Percentiles rank a stretch among this genome's conserved stretches.
These are phyloP conservation scores for Boletus huronensis DNA, from an alignment of 768 basidiomycete species.

Conservation along the genomic window DNA sequence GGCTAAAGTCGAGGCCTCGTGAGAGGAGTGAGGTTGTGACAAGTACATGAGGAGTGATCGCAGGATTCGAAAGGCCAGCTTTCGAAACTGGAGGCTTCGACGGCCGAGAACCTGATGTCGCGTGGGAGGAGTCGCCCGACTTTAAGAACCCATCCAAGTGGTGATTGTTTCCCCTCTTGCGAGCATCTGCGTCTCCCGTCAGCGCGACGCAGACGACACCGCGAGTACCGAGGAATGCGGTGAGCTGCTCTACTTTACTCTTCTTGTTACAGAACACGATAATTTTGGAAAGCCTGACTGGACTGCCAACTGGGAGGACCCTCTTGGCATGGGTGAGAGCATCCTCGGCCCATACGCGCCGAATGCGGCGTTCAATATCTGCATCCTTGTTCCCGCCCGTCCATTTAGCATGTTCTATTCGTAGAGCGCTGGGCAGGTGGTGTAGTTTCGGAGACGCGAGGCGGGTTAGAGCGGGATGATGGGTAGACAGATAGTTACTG, in stretches of 20 bases:
- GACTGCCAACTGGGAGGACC: slow-evolving; percentile 16
- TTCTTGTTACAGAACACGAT: slow-evolving; percentile 83
- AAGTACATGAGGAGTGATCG: slow-evolving; percentile 58
- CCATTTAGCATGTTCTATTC: slow-evolving; percentile 71
- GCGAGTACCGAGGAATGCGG: slow-evolving; percentile 52
- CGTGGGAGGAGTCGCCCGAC: not conserved
- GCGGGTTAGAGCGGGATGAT: slow-evolving; percentile 64
- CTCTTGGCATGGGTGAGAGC: slow-evolving; percentile 33
- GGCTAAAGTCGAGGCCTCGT: slow-evolving; percentile 84
- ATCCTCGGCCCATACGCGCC: slow-evolving; percentile 73
- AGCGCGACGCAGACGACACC: slow-evolving; percentile 63
- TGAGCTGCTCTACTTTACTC: slow-evolving; percentile 61
- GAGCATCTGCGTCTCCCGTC: slow-evolving; percentile 56
- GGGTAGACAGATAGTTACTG: slow-evolving; percentile 54
- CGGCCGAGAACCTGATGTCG: not conserved
- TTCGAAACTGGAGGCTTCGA: slow-evolving; percentile 4
- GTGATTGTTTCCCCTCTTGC: slow-evolving; percentile 67
- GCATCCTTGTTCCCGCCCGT: slow-evolving; percentile 77
- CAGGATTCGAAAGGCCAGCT: slow-evolving; percentile 19
- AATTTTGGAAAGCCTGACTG: slow-evolving; percentile 53
- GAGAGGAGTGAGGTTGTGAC: slow-evolving; percentile 90
- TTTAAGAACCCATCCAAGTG: slow-evolving; percentile 75
- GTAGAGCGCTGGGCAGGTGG: slow-evolving; percentile 64
- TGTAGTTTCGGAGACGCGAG: slow-evolving; percentile 81
- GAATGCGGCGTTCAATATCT: slow-evolving; percentile 73